Evolutionary conservation across 352 stramenopile species (phyloP), one percentile per base, ranked within the genome.

Genomic region (Pythium biforme): DNA sequence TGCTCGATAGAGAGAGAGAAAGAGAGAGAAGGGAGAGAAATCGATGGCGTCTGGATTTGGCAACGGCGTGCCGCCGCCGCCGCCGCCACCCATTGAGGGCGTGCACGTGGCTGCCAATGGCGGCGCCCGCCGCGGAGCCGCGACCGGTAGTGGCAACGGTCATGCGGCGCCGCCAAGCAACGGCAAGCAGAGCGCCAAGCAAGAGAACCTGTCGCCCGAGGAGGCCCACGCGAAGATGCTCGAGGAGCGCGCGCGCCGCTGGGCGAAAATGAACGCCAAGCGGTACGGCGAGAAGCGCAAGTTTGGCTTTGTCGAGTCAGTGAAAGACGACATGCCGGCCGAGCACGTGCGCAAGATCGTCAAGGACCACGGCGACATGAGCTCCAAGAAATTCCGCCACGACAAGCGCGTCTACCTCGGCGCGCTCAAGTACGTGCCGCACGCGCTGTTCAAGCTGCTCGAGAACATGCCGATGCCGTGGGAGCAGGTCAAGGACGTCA

Each of bases 401-500:
- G 97, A 99, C 77, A 99, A 99, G 76, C 87, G 98, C 51, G 89
- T 99, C 27, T 99, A 99, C 72, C 72, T 99, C 0, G 97, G 98
- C n/a, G 98, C 98, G 41, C 81, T 99, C 46, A 99, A 99, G 76
- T 99, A 99, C 74, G 95, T 99, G 25, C 98, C 98, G 14, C 98
- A 99, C 71, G 96, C 97, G 19, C 89, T 99, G 39, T 99, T 98
- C 73, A 99, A 99, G 83, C 77, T 99, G 45, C 75, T 99, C 53
- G 98, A 99, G 83, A 99, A 99, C 75, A 99, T 99, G 92, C 98
- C 98, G 46, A 99, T 99, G 98, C 98, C 98, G 4, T 99, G 98
- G 98, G 97, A 99, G 74, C 96, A 98, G 64, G 96, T 99, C 37
- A 97, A 98, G 55, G 98, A 99, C 59, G 97, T 99, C 41, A 97